Base-by-base conservation (phyloP, 1,284 basidiomycete species). In the Boletellus dicymbophilus region DNA sequence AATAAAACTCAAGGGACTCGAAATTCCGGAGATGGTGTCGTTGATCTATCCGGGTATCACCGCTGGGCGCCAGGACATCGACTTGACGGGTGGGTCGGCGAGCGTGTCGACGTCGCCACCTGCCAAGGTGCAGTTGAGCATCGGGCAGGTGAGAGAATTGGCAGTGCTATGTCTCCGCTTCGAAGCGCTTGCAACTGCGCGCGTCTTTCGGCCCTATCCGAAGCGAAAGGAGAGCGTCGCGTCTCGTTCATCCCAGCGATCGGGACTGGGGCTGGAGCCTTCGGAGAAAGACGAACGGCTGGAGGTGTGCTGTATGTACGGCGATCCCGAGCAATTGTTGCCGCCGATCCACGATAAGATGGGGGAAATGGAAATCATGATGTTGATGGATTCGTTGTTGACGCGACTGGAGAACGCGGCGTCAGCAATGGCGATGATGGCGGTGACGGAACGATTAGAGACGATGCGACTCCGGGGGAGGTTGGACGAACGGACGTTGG, bases 1-100 rank as follows among this genome's bases (percentile, higher is more conserved):
- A 69, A 81, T 88, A 56, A 93, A 93, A 66, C 82, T 99, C 58
- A 98, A 98, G 70, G 96, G 96, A 15, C 77, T 98, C 31, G 95
- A 98, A 71, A 79, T 90, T 2, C 92, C 92, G 1, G 96, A 98
- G 70, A 79, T 82, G 58, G 76, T 99, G 15, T 91, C 92, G 25
- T 71, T 90, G 22, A 79, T 98, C 41, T 98, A 95, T 66, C 94
- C 96, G 0, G 79, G 74, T 44, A 80, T 82, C 16, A 76, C 99
- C 20, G 79, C 81, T 20, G 88, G 87, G 9, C 85, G 97, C 23
- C 78, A 88, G 52, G 79, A 86, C 51, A 70, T 88, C 31, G 79
- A 85, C 49, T 72, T 81, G 47, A 74, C 73, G 21, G 63, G 71
- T 1, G 69, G 74, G 21, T 70, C 74, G 27, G 70, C 74, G 11